These are phyloP conservation scores for Pinus taeda DNA, from an alignment of 75 land plant genomes.

Conservation along the genomic window DNA sequence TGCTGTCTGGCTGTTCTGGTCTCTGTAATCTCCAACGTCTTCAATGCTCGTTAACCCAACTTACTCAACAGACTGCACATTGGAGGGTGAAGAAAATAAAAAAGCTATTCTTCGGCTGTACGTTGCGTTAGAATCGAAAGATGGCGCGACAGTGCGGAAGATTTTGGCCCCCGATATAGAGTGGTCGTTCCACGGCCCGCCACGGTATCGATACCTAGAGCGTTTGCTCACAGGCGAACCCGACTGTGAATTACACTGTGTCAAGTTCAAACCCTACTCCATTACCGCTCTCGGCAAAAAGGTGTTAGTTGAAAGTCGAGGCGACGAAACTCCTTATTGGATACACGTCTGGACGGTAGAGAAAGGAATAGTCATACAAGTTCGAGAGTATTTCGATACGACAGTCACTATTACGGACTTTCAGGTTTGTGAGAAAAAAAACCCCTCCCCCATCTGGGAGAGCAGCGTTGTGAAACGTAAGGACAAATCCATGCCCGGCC, in stretches of 20 bases:
- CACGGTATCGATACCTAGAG: slow-evolving; percentile 69
- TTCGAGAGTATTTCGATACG: slow-evolving; percentile 71
- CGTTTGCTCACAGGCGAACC: slow-evolving; percentile 70
- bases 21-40: too few species aligned
- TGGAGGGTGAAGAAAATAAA: slow-evolving; percentile 15
- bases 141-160: slow-evolving; percentile 39
- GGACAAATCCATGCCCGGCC: slow-evolving; percentile 59
- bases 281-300: slow-evolving; percentile 13
- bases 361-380: slow-evolving; percentile 53
- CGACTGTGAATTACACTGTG: slow-evolving; percentile 12
- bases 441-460: slow-evolving; percentile 48
- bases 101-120: slow-evolving; percentile 45
- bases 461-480: slow-evolving; percentile 26
- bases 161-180: slow-evolving; percentile 64
- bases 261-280: slow-evolving; percentile 17
- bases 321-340: slow-evolving; percentile 26
- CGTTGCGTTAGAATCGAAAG: slow-evolving; percentile 42
- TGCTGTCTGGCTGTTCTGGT: too few species aligned
- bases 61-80: not conserved
- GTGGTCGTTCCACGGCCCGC: slow-evolving; percentile 99
- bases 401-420: slow-evolving; percentile 43
- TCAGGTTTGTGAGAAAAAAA: not conserved
- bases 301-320: slow-evolving; percentile 63
- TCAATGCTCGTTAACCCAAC: slow-evolving; percentile 27
- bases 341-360: slow-evolving; percentile 78